These are phyloP conservation scores for Amanita pallidorosea DNA, from an alignment of 768 basidiomycete species.

Conservation along the genomic window DNA sequence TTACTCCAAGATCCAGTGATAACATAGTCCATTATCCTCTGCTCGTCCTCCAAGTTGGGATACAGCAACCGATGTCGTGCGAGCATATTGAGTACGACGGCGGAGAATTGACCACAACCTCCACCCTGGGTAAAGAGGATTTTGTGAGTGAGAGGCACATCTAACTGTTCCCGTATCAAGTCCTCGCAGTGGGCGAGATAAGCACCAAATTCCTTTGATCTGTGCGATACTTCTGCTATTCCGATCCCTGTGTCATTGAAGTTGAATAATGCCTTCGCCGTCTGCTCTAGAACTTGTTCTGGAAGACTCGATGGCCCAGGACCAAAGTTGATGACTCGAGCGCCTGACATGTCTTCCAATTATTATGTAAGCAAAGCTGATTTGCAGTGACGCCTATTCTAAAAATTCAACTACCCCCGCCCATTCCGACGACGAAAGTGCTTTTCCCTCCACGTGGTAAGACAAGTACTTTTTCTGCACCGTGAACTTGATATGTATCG, in stretches of 20 bases:
- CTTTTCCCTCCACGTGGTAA: constrained; percentile 75
- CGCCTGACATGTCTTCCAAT: constrained; percentile 18
- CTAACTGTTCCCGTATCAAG: constrained; percentile 66
- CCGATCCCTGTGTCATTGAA: constrained; percentile 89
- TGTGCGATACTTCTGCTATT: constrained; percentile 92
- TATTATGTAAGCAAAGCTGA: too few species aligned
- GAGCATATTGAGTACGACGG: constrained; percentile 85
- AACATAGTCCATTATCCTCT: constrained; percentile 74
- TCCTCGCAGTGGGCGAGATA: constrained; percentile 54
- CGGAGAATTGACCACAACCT: constrained; percentile 85
- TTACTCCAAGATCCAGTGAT: constrained; percentile 91
- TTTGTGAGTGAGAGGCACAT: constrained; percentile 73
- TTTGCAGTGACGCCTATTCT: too few species aligned
- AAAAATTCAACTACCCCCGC: too few species aligned
- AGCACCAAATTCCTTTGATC: constrained; percentile 77
- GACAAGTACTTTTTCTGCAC: constrained; percentile 72
- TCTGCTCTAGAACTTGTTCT: constrained; percentile 73
- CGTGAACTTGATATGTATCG: constrained; percentile 79
- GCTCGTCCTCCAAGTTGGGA: constrained; percentile 42
- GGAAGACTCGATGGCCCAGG: constrained; percentile 93
- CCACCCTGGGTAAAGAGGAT: constrained; percentile 95
- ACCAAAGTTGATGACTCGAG: constrained; percentile 78
- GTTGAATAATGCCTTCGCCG: constrained; percentile 79
- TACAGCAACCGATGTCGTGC: constrained; percentile 73
- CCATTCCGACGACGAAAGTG: constrained; percentile 76